phyloP scores from a whole-genome alignment of 257 asterid genomes.

The Gentiana macrophylla region DNA sequence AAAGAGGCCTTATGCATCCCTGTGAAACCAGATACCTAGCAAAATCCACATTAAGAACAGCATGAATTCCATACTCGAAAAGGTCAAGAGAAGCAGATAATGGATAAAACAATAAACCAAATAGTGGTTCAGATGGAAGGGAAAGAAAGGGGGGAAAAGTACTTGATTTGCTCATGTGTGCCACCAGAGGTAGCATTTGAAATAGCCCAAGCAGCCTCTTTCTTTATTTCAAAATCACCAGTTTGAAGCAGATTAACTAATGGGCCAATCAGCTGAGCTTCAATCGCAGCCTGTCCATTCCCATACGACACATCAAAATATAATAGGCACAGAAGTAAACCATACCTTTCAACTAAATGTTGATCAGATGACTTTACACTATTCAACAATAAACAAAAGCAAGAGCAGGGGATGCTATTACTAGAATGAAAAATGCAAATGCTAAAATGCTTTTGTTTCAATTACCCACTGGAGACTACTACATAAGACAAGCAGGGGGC shows the following conservation, averaged over 20 bases:
- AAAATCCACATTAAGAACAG: not conserved
- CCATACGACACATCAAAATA: too few species aligned
- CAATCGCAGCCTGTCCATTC: slow-evolving; percentile 43
- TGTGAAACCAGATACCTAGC: slow-evolving; percentile 53
- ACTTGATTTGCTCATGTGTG: slow-evolving; percentile 74
- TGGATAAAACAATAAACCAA: not conserved
- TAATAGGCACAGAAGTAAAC: not conserved
- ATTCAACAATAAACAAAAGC: too few species aligned
- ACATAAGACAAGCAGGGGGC: too few species aligned
- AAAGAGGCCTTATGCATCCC: slow-evolving; percentile 55
- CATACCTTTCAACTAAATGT: too few species aligned
- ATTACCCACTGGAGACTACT: too few species aligned
- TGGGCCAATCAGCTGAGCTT: slow-evolving; percentile 47
- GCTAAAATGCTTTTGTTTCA: too few species aligned
- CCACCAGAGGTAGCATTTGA: slow-evolving; percentile 94
- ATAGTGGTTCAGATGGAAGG: not conserved
- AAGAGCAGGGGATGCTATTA: too few species aligned
- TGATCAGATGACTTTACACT: too few species aligned
- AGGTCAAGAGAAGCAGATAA: not conserved
- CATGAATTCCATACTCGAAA: not conserved
- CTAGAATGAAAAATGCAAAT: too few species aligned
- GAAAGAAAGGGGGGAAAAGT: slow-evolving; percentile 4
- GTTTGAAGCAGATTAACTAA: slow-evolving; percentile 52
- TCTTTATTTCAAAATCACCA: slow-evolving; percentile 79
- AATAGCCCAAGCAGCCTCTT: slow-evolving; percentile 91